Evolutionary conservation across 106 monocot genomes (phyloP), one percentile per base, ranked within the genome.

Genomic region (Acorus gramineus): DNA sequence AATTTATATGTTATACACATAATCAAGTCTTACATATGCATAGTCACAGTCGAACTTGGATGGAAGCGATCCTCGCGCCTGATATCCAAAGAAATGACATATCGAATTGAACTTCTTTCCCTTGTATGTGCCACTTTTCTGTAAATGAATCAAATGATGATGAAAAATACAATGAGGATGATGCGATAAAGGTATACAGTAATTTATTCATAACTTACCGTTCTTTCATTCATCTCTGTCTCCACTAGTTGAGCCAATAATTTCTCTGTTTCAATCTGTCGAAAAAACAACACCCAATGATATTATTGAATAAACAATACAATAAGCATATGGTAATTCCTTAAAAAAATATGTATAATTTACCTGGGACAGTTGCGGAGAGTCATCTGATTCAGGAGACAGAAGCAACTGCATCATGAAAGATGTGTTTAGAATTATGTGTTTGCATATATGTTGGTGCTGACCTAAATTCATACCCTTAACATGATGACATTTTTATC

Each of bases 61-160:
- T 44, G 93, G 89, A 55, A 93, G 69, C 7, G 93, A 82, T 52
- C 93, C 93, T 47, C 93, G 79, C 47, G 93, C 93, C 65, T 93
- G 93, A 72, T 93, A 93, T 6, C 93, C 93, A 69, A 93, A 93
- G 47, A 93, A 93, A 77, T 93, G 93, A 64, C 89, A 93, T 47
- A 93, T 89, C 2, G 85, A 85, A 74, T 82, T 89, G 70, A 93
- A 89, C 53, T 93, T 93, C 89, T 93, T 93, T 83, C 93, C 93
- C 64, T 83, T 89, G 14, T 89, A 93, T 11, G 69, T 89, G 48
- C 89, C 89, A 75, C 74, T 86, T 74, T 93, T 93, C 93, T 93
- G 76, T 6, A 67, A 59, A 50, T 28, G 28, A 28, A 28, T 28
- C 28, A 28, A 28, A 28, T 28, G 28, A 28, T 28, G 28, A 28